phyloP scores from a whole-genome alignment of 352 stramenopile genomes.

The Pythium plurisporium region DNA sequence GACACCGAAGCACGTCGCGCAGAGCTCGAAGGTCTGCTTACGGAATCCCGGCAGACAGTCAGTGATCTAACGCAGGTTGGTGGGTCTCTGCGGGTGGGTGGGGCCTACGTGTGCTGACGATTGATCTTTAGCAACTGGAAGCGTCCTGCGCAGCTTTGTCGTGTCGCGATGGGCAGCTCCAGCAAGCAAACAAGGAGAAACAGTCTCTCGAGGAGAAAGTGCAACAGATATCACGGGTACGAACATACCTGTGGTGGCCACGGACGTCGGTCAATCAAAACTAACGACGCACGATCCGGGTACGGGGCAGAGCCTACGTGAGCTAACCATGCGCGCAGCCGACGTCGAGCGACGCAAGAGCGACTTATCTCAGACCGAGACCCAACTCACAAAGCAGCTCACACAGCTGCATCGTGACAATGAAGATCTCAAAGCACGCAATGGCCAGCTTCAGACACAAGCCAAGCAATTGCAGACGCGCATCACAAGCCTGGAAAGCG shows the following conservation, averaged over 20 bases:
- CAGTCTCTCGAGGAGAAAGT: conserved; percentile 31
- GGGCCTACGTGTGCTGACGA: no score
- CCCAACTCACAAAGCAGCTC: conserved; percentile 38
- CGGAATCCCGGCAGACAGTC: neutral
- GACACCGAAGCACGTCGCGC: neutral
- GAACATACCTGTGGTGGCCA: no score
- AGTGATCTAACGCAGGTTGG: conserved; percentile 8
- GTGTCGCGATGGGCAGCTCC: no score
- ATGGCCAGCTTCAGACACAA: conserved; percentile 34
- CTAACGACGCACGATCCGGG: neutral
- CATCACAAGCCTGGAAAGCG: conserved; percentile 33
- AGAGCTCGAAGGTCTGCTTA: neutral
- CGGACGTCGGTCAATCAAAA: no score
- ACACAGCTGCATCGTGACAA: conserved; percentile 47
- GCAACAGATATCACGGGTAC: conserved; percentile 10
- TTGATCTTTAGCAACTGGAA: conserved; percentile 19
- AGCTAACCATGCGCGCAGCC: conserved; percentile 26
- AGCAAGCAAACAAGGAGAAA: conserved; percentile 10
- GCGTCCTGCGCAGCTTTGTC: neutral
- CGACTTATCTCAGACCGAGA: conserved; percentile 30
- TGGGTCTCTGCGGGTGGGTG: neutral
- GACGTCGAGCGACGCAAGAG: conserved; percentile 41
- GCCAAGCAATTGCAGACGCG: conserved; percentile 47
- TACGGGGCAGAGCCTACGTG: conserved; percentile 36
- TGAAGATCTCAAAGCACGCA: conserved; percentile 43